phyloP scores from a whole-genome alignment of 352 stramenopile genomes.

The Phytophthora constricta region DNA sequence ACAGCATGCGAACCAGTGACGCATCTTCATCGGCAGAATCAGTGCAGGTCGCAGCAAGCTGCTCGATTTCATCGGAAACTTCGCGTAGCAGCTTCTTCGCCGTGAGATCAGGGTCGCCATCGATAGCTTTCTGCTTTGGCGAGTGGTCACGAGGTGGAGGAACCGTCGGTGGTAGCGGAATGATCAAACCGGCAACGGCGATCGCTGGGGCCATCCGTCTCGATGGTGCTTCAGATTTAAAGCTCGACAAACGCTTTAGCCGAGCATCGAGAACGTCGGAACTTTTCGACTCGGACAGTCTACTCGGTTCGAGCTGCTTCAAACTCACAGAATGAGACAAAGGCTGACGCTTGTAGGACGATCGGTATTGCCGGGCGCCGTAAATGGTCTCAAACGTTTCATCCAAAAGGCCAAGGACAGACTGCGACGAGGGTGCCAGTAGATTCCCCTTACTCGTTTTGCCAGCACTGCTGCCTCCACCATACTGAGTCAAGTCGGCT shows the following conservation, averaged over 20 bases:
- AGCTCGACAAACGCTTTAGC: constrained; percentile 22
- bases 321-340: constrained; percentile 25
- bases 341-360: constrained; percentile 5
- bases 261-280: constrained; percentile 22
- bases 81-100: constrained; percentile 50
- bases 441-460: background rate
- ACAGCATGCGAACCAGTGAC: constrained; percentile 39
- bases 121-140: constrained; percentile 8
- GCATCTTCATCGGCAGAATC: constrained; percentile 19
- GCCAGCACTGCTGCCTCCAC: background rate
- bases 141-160: constrained; percentile 17
- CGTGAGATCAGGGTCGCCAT: constrained; percentile 41
- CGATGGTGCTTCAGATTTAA: constrained; percentile 13
- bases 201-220: constrained; percentile 22
- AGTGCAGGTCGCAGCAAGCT: constrained; percentile 27
- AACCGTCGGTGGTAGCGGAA: constrained; percentile 23
- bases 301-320: constrained; percentile 19
- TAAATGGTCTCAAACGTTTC: constrained; percentile 65
- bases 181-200: constrained; percentile 31
- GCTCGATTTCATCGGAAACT: constrained; percentile 51
- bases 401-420: constrained; percentile 52
- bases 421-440: constrained; percentile 19
- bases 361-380: constrained; percentile 19
- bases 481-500: constrained; percentile 55
- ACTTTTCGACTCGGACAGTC: constrained; percentile 28